Conservation (phyloP, 257 asterid genomes). For the Solanum sparsipilum region DNA sequence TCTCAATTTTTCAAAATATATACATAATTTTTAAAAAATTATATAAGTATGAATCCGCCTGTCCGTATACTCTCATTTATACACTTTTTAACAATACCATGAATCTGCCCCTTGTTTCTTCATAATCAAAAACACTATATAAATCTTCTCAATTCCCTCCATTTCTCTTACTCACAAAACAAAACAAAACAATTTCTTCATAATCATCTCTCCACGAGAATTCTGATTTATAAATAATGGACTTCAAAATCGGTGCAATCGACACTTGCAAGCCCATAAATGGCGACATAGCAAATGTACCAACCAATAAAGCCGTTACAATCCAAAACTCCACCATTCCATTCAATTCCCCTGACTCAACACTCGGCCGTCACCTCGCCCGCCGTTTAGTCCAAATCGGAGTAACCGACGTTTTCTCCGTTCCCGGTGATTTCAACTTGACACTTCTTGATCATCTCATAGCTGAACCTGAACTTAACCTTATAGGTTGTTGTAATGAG, state of each 20-base stretch:
- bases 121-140: neutral
- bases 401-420: constrained; percentile 55
- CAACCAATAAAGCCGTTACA: constrained; percentile 26
- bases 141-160: neutral
- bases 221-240: constrained; percentile 18
- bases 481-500: constrained; percentile 82
- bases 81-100: neutral
- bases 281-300: constrained; percentile 30
- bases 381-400: constrained; percentile 83
- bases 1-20: too few species aligned
- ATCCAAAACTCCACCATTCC: constrained; percentile 21
- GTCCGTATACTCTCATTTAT: too few species aligned
- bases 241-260: constrained; percentile 41
- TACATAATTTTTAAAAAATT: too few species aligned
- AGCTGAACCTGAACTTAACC: constrained; percentile 69
- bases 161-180: neutral
- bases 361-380: constrained; percentile 79
- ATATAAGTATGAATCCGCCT: too few species aligned
- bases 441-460: constrained; percentile 66
- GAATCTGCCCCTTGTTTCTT: constrained; percentile 10
- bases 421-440: constrained; percentile 68
- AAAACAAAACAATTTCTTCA: neutral
- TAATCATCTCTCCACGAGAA: neutral
- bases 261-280: constrained; percentile 29
- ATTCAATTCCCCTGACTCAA: constrained; percentile 37